phyloP scores from a whole-genome alignment of 495 filamentous ascomycete species.

The Penicillium paxilli region DNA sequence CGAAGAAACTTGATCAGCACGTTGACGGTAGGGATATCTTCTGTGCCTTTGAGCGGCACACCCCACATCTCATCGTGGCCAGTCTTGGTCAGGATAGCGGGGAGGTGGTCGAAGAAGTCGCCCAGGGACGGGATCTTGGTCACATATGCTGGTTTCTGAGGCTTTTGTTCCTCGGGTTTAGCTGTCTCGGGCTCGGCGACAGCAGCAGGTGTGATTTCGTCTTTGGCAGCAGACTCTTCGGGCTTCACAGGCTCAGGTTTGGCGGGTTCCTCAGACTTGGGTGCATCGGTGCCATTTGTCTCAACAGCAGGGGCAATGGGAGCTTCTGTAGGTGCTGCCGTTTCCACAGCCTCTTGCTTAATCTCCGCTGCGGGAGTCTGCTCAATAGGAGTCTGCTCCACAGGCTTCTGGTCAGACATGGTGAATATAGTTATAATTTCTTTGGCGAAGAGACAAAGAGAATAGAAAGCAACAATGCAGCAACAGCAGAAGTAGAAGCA shows the following conservation, averaged over 20 bases:
- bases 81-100: slow-evolving; percentile 45
- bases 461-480: slow-evolving; percentile 11
- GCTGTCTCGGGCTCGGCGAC: slow-evolving; percentile 13
- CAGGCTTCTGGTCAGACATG: slow-evolving; percentile 26
- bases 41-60: slow-evolving; percentile 54
- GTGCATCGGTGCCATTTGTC: slow-evolving; percentile 8
- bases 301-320: slow-evolving; percentile 13
- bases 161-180: slow-evolving; percentile 25
- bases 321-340: slow-evolving; percentile 18
- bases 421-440: slow-evolving; percentile 13
- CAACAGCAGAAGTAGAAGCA: slow-evolving; percentile 15
- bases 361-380: slow-evolving; percentile 12
- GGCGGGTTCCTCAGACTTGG: slow-evolving; percentile 11
- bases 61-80: slow-evolving; percentile 78
- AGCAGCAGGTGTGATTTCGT: slow-evolving; percentile 10
- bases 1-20: slow-evolving; percentile 89
- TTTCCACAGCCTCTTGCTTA: slow-evolving; percentile 15
- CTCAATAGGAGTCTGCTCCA: slow-evolving; percentile 21
- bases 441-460: slow-evolving; percentile 5
- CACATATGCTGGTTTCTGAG: slow-evolving; percentile 37
- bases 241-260: slow-evolving; percentile 7
- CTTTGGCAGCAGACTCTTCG: neutral
- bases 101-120: slow-evolving; percentile 41
- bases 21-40: slow-evolving; percentile 70
- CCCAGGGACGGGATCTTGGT: slow-evolving; percentile 36